phyloP scores from a whole-genome alignment of 768 basidiomycete species.

The Chalciporus sphaerocephalus region DNA sequence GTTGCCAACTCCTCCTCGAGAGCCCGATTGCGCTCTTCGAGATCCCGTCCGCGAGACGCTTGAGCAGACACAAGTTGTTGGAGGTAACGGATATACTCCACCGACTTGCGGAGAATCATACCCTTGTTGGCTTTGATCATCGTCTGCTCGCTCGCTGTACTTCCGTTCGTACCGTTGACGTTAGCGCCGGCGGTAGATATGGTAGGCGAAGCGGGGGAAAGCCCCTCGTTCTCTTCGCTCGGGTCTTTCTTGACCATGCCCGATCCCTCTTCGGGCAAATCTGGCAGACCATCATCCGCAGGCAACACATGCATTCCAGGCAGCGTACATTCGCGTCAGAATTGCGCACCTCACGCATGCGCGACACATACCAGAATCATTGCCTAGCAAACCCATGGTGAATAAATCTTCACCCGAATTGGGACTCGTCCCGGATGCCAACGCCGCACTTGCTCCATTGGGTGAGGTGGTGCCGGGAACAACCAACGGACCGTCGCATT shows the following conservation, averaged over 20 bases:
- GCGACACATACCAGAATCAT: conserved; percentile 18
- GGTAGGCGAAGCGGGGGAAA: conserved; percentile 19
- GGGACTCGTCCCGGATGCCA: conserved; percentile 10
- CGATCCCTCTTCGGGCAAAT: conserved; percentile 27
- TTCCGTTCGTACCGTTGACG: conserved; percentile 5
- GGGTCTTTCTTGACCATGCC: conserved; percentile 27
- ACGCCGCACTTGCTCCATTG: neutral
- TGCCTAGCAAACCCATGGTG: conserved; percentile 15
- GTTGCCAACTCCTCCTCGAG: conserved; percentile 29
- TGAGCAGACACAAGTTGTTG: conserved; percentile 83
- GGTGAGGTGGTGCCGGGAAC: conserved; percentile 14
- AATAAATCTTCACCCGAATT: conserved; percentile 19
- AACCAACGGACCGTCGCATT: conserved; percentile 39
- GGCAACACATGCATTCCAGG: conserved; percentile 26
- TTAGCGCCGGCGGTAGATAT: conserved; percentile 13
- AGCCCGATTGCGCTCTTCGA: conserved; percentile 64
- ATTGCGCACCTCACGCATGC: neutral
- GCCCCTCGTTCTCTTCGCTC: conserved; percentile 25
- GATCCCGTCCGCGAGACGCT: conserved; percentile 70
- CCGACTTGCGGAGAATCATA: conserved; percentile 79
- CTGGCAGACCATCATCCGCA: conserved; percentile 24
- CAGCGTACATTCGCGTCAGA: neutral
- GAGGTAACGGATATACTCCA: conserved; percentile 63
- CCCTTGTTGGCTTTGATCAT: conserved; percentile 91
- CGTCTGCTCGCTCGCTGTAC: conserved; percentile 27